Percentiles rank a stretch among this genome's conserved stretches.
These are phyloP conservation scores for Bacterosira constricta DNA, from an alignment of 108 stramenopile genomes.

Conservation along the genomic window DNA sequence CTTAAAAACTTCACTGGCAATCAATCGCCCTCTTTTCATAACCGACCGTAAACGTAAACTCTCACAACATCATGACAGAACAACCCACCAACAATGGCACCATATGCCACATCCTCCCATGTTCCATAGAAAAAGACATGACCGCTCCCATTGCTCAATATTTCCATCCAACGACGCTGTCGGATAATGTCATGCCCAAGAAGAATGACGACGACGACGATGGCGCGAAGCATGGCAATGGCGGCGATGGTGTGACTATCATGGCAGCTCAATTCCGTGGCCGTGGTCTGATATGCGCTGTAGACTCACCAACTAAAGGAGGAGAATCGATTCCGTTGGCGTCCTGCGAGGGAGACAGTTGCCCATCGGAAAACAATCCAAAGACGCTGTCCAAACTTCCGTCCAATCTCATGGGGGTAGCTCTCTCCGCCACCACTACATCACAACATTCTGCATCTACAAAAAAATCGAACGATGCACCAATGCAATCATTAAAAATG, in stretches of 20 bases:
- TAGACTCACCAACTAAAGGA: slow-evolving; percentile 4
- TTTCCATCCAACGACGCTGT: slow-evolving; percentile 37
- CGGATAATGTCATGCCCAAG: neutral
- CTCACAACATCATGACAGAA: neutral
- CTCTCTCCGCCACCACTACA: slow-evolving; percentile 3
- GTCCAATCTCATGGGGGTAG: slow-evolving; percentile 17
- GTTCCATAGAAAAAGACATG: slow-evolving; percentile 36
- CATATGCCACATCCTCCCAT: slow-evolving; percentile 49
- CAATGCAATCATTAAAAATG: slow-evolving; percentile 19
- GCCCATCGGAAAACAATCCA: neutral
- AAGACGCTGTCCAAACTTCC: slow-evolving; percentile 26
- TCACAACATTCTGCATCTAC: neutral
- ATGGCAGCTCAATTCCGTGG: slow-evolving; percentile 53
- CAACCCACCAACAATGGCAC: neutral
- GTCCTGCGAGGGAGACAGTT: neutral
- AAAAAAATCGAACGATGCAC: no score
- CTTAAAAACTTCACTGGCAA: slow-evolving; percentile 33
- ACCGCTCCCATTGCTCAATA: slow-evolving; percentile 40
- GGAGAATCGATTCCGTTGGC: neutral
- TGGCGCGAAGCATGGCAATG: neutral
- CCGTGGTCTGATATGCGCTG: slow-evolving; percentile 39
- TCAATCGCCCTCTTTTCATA: no score
- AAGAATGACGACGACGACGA: neutral
- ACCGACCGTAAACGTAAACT: slow-evolving; percentile 54
- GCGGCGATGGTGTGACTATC: neutral